Evolutionary conservation across 805 yeast genomes (phyloP), one percentile per base, ranked within the genome.

Genomic region (Candida ascalaphidarum): DNA sequence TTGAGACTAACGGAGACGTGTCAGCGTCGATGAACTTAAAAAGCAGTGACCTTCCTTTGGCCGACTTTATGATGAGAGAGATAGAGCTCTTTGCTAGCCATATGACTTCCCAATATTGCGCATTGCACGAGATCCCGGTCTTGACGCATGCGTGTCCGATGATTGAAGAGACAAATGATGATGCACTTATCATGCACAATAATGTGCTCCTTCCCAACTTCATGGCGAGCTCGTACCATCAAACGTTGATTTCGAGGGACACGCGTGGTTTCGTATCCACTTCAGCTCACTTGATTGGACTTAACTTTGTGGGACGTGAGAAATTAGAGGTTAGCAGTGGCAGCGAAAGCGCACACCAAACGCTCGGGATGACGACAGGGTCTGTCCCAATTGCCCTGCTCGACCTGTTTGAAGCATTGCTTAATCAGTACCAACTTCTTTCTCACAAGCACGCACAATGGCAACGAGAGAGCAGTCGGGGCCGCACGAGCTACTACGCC

Each of bases 211-310:
- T 59, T 5, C 67, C 68, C 4, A 39, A 49, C 14, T 63, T 43
- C 33, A 44, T 50, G 24, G 62, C 68, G 4, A 40, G 26, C 10
- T 39, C 57, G 0, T 65, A 54, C 37, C 46, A 43, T 26, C 67
- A 65, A 31, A 52, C 67, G 1, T 38, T 59, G 3, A 32, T 60
- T 14, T 48, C 65, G 1, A 46, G 62, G 29, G 64, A 61, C 34
- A 33, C 39, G 3, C 15, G 46, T 4, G 68, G 69, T 1, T 39
- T 44, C 29, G 54, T 61, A 2, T 51, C 67, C 1, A 31, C 46
- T 11, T 43, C 52, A 5, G 66, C 65, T 0, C 45, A 36, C 23
- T 25, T 61, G 2, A 49, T 55, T 11, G 65, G 62, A 4, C 40
- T 46, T 23, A 55, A 50, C 32, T 62, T 44, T 28, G 43, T 66